Evolutionary conservation across 148 eudicot species (phyloP).

Genomic region (Linanthus parryae): DNA sequence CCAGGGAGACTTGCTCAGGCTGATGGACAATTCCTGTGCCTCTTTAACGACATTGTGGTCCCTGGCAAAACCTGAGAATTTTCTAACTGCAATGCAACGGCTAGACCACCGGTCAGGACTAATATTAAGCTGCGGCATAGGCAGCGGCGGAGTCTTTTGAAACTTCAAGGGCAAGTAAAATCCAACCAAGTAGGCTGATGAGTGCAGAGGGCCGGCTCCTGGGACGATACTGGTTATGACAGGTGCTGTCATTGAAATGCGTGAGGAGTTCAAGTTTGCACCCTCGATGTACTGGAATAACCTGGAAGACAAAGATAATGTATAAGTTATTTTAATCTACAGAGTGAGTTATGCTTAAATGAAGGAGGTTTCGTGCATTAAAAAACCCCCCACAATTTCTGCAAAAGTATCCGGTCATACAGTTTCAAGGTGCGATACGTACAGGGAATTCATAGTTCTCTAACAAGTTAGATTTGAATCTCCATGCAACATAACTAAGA

Average conservation of each 20-base stretch:
- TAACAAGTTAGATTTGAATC: background rate
- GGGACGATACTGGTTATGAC: conserved; percentile 74
- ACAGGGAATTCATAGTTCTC: background rate
- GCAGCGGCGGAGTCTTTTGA: conserved; percentile 61
- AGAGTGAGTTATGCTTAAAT: background rate
- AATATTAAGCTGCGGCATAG: conserved; percentile 66
- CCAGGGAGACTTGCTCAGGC: conserved; percentile 71
- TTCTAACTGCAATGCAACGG: conserved; percentile 70
- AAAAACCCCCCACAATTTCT: background rate
- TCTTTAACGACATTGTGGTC: conserved; percentile 55
- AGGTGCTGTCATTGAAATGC: conserved; percentile 64
- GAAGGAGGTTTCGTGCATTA: background rate
- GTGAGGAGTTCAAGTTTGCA: conserved; percentile 71
- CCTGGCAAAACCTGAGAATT: conserved; percentile 72
- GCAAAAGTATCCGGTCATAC: too few relatives aligned
- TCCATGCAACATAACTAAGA: background rate
- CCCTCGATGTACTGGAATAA: conserved; percentile 81
- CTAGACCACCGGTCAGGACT: conserved; percentile 42
- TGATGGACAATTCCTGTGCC: conserved; percentile 57
- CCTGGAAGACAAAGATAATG: conserved; percentile 26
- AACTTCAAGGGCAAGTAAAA: conserved; percentile 65
- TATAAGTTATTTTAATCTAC: background rate
- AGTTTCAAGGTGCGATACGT: too few relatives aligned
- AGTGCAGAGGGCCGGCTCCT: conserved; percentile 60
- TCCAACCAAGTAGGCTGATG: conserved; percentile 54